Conservation (phyloP, 2,329 filamentous ascomycete species). For the Fusarium pseudoanthophilum region DNA sequence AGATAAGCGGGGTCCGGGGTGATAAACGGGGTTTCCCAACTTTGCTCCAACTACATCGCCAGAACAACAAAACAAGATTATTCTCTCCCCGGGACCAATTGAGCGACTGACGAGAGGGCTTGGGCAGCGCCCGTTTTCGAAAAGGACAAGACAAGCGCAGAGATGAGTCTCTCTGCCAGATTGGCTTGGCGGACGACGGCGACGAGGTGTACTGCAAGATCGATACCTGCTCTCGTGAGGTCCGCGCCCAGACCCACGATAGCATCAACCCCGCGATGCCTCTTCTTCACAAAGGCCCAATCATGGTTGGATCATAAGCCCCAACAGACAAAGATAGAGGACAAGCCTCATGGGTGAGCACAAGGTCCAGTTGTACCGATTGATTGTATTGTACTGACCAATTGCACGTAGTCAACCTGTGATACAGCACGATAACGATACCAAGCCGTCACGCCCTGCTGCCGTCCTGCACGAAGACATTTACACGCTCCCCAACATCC, state of each 20-base stretch:
- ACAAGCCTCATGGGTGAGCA: constrained; percentile 9
- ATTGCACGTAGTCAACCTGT: constrained; percentile 9
- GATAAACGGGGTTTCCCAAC: constrained; percentile 21
- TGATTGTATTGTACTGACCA: neutral
- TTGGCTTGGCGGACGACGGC: constrained; percentile 23
- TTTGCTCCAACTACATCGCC: constrained; percentile 2
- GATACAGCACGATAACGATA: neutral
- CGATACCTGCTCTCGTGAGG: constrained; percentile 10
- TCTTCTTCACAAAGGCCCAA: constrained; percentile 41
- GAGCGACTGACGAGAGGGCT: constrained; percentile 16
- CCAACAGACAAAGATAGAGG: constrained; percentile 14
- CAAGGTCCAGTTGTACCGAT: neutral
- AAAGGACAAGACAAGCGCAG: constrained; percentile 6
- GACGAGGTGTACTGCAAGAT: constrained; percentile 9
- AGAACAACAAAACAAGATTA: neutral
- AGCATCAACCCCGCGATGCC: constrained; percentile 14
- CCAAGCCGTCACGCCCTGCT: constrained; percentile 1
- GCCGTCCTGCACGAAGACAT: constrained; percentile 77
- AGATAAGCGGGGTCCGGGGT: constrained; percentile 17
- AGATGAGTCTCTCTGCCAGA: constrained; percentile 30
- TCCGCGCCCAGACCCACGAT: constrained; percentile 11
- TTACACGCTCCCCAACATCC: constrained; percentile 93
- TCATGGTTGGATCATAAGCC: constrained; percentile 32
- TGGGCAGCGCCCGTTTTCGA: constrained; percentile 6
- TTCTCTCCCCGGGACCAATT: neutral